Evolutionary conservation across 257 asterid species (phyloP).

Genomic region (Solanum gandarillasii): DNA sequence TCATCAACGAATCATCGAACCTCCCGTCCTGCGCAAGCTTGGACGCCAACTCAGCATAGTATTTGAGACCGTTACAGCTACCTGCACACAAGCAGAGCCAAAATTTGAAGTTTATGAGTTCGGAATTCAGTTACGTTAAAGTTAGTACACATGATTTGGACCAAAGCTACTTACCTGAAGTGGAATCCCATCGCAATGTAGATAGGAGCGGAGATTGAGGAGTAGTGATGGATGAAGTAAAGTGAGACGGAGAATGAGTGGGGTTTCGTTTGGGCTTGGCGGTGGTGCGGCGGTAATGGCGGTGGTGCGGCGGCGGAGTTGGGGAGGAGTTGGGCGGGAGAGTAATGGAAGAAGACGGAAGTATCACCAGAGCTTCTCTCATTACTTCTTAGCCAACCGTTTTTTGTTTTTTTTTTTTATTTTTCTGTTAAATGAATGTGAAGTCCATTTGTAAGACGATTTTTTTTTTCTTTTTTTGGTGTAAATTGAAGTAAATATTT

Average conservation of each 20-base stretch:
- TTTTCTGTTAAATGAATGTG: background rate
- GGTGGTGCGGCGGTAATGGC: slow-evolving; percentile 12
- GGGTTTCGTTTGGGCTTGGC: slow-evolving; percentile 19
- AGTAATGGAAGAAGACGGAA: slow-evolving; percentile 41
- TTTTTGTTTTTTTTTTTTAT: background rate
- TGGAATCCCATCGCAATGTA: slow-evolving; percentile 25
- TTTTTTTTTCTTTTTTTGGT: background rate
- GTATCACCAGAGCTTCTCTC: slow-evolving; percentile 61
- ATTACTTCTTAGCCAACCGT: slow-evolving; percentile 40
- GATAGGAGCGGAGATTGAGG: slow-evolving; percentile 33
- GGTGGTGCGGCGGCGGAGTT: slow-evolving; percentile 13
- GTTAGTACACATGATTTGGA: background rate
- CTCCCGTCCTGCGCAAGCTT: slow-evolving; percentile 68
- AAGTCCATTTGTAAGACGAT: background rate
- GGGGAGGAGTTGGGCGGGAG: slow-evolving; percentile 37
- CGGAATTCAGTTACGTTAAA: background rate
- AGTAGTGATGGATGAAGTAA: background rate
- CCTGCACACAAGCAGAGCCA: background rate
- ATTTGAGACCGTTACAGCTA: slow-evolving; percentile 18
- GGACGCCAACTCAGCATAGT: slow-evolving; percentile 64
- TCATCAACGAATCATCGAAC: slow-evolving; percentile 57
- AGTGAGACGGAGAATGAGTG: slow-evolving; percentile 10
- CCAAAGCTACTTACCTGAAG: background rate
- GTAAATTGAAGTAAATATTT: background rate
- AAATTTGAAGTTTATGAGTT: background rate